These are phyloP conservation scores for Mucuna pruriens DNA, from an alignment of 306 rosid species.

Conservation along the genomic window DNA sequence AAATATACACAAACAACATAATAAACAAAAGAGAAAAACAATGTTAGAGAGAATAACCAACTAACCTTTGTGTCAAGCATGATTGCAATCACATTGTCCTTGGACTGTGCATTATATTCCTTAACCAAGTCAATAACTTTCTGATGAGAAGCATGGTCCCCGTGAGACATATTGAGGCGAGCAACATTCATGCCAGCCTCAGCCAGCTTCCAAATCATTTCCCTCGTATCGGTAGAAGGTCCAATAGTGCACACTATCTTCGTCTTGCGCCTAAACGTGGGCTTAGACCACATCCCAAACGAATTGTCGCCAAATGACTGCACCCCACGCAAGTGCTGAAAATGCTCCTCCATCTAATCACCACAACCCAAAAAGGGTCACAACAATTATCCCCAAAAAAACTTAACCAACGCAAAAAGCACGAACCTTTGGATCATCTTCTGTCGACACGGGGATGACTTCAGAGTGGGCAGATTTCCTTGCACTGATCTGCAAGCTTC, in stretches of 20 bases:
- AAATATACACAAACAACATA: not conserved
- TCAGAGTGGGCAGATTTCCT: slow-evolving; percentile 60
- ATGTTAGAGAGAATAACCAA: not conserved
- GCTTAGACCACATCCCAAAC: slow-evolving; percentile 81
- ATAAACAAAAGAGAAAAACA: not conserved
- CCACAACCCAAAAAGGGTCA: slow-evolving; percentile 37
- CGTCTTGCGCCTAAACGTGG: slow-evolving; percentile 80
- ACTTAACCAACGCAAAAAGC: not conserved
- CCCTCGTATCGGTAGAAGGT: slow-evolving; percentile 83
- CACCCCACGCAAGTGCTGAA: slow-evolving; percentile 57
- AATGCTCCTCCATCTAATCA: slow-evolving; percentile 61
- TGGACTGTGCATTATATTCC: slow-evolving; percentile 73
- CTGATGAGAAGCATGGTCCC: slow-evolving; percentile 91
- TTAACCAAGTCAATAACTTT: slow-evolving; percentile 93
- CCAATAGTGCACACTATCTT: slow-evolving; percentile 95
- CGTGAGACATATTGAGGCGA: slow-evolving; percentile 90
- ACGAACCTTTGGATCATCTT: slow-evolving; percentile 71
- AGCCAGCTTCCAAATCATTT: slow-evolving; percentile 96
- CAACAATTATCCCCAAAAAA: not conserved
- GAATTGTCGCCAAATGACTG: slow-evolving; percentile 59
- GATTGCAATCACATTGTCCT: slow-evolving; percentile 82
- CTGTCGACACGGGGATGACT: slow-evolving; percentile 78
- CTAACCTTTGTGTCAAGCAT: slow-evolving; percentile 89
- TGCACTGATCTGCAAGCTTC: slow-evolving; percentile 53
- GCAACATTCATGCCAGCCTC: slow-evolving; percentile 98